Percentiles rank a stretch among this genome's conserved stretches.
phyloP scores from a whole-genome alignment of 1,284 basidiomycete genomes.

The Veloporphyrellus conicus region DNA sequence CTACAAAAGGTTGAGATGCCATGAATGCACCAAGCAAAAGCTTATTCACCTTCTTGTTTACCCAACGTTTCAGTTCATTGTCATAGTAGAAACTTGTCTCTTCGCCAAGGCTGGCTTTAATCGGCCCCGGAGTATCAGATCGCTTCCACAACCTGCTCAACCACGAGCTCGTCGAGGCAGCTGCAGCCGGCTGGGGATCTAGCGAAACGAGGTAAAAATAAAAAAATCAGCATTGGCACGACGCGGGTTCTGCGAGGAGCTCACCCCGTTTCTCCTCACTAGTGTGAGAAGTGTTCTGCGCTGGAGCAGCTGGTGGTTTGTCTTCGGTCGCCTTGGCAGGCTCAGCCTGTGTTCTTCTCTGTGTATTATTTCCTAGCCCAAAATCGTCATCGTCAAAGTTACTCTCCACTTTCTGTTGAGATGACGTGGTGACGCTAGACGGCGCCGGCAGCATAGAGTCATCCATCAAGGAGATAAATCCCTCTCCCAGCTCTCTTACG shows the following conservation, averaged over 20 bases:
- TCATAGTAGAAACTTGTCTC: slow-evolving; percentile 92
- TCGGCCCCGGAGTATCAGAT: slow-evolving; percentile 57
- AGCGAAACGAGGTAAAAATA: background rate
- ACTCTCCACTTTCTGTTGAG: slow-evolving; percentile 26
- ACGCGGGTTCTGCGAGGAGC: background rate
- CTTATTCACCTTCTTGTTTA: slow-evolving; percentile 80
- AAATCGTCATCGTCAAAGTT: slow-evolving; percentile 74
- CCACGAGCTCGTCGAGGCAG: slow-evolving; percentile 60
- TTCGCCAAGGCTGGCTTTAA: slow-evolving; percentile 91
- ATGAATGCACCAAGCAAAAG: background rate
- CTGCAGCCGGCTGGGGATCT: slow-evolving; percentile 31
- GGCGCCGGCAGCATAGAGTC: slow-evolving; percentile 45
- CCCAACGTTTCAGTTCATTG: slow-evolving; percentile 91
- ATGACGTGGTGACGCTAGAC: slow-evolving; percentile 29
- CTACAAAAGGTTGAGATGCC: slow-evolving; percentile 35
- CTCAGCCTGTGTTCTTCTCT: slow-evolving; percentile 38
- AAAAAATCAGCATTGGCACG: background rate
- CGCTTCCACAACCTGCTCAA: slow-evolving; percentile 74
- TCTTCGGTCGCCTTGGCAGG: slow-evolving; percentile 26
- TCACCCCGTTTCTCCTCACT: slow-evolving; percentile 26
- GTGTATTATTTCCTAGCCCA: slow-evolving; percentile 78
- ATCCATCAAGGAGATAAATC: slow-evolving; percentile 88
- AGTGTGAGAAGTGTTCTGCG: slow-evolving; percentile 14
- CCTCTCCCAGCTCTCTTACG: slow-evolving; percentile 45
- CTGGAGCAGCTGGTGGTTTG: slow-evolving; percentile 14